These are phyloP conservation scores for Triticum timopheevii DNA, from an alignment of 176 grass and related monocot species.

Conservation along the genomic window DNA sequence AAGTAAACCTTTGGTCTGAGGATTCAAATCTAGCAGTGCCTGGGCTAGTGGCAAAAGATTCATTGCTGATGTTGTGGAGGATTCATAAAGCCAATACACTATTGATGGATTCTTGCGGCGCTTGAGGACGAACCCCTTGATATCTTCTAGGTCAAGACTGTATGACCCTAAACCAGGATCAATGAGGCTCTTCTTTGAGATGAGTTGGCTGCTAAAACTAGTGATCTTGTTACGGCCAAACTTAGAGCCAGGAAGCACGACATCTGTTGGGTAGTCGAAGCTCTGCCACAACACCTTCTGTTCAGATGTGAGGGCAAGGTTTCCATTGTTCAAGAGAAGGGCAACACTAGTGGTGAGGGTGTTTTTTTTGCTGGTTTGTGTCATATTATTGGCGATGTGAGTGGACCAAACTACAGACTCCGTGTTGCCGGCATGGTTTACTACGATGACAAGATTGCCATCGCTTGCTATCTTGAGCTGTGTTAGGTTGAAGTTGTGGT, in stretches of 20 bases:
- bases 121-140: not conserved
- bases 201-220: not conserved
- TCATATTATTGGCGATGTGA: not conserved
- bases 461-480: not conserved
- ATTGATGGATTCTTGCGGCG: not conserved
- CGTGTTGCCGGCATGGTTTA: not conserved
- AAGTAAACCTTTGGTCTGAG: not conserved
- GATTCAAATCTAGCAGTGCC: not conserved
- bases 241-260: not conserved
- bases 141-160: not conserved
- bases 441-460: not conserved
- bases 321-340: not conserved
- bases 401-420: not conserved
- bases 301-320: not conserved
- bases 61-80: not conserved
- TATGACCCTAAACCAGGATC: not conserved
- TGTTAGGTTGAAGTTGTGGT: not conserved
- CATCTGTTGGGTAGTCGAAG: not conserved
- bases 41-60: not conserved
- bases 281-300: not conserved
- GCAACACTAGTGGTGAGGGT: not conserved
- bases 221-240: not conserved
- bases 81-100: not conserved
- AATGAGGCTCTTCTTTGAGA: not conserved
- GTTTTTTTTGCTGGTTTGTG: not conserved